Evolutionary conservation across 176 grass and related monocot species (phyloP).

Genomic region (Cymbopogon citratus): DNA sequence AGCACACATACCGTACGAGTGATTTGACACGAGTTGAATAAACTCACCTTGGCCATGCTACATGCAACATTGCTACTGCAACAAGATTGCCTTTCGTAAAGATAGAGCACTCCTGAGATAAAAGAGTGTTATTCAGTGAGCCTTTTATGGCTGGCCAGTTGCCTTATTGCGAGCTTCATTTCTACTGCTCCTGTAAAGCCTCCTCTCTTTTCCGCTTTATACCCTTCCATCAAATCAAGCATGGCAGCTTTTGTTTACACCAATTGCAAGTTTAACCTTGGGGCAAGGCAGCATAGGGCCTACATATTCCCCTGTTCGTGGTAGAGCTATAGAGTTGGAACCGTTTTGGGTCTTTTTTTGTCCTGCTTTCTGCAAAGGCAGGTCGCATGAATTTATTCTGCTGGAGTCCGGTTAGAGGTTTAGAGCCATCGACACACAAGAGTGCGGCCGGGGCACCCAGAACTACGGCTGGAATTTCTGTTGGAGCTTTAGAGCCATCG

Average conservation of each 20-base stretch:
- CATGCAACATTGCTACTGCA: not conserved
- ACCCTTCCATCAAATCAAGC: conserved; percentile 23
- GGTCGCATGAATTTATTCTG: conserved; percentile 33
- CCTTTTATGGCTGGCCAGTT: conserved; percentile 34
- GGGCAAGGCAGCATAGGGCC: conserved; percentile 9
- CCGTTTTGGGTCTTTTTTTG: conserved; percentile 29
- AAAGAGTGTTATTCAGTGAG: not conserved
- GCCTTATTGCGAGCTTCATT: conserved; percentile 20
- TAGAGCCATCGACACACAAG: conserved; percentile 11
- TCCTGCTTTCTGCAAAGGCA: conserved; percentile 31
- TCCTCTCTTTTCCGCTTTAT: conserved; percentile 30
- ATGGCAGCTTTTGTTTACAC: not conserved
- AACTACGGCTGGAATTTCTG: conserved; percentile 33
- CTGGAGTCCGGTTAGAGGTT: conserved; percentile 22
- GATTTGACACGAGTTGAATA: conserved; percentile 4
- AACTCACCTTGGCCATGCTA: no score
- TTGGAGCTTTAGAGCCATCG: conserved; percentile 29
- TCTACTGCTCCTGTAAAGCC: conserved; percentile 26
- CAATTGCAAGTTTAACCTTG: conserved; percentile 25
- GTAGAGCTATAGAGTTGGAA: conserved; percentile 36
- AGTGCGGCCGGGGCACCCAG: conserved; percentile 35
- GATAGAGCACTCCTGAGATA: not conserved
- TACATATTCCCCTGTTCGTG: conserved; percentile 35
- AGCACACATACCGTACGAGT: not conserved
- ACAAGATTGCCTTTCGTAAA: conserved; percentile 20